phyloP scores from a whole-genome alignment of 2,329 filamentous ascomycete species.

The Penicillium sp. region DNA sequence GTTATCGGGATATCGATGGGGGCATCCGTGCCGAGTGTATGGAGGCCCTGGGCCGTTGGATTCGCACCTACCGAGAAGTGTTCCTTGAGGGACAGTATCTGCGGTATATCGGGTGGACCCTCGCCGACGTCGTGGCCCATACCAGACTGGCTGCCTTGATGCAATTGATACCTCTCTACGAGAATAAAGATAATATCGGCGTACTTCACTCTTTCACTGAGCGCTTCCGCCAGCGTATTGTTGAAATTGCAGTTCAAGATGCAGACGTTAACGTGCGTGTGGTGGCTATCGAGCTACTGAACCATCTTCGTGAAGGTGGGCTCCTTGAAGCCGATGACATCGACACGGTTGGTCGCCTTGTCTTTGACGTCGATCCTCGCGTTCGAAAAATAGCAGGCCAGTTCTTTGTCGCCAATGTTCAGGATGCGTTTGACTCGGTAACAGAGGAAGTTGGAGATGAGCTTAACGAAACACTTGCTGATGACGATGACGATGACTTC shows the following conservation, averaged over 20 bases:
- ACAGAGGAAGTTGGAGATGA: conserved; percentile 79
- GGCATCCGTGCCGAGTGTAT: conserved; percentile 86
- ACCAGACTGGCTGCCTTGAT: conserved; percentile 81
- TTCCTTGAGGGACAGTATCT: conserved; percentile 90
- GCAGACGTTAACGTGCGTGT: conserved; percentile 75
- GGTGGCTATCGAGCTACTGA: conserved; percentile 72
- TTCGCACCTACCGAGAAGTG: conserved; percentile 72
- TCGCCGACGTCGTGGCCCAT: conserved; percentile 71
- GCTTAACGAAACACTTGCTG: conserved; percentile 68
- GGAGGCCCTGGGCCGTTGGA: conserved; percentile 81
- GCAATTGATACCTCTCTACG: conserved; percentile 74
- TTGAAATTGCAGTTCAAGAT: conserved; percentile 89
- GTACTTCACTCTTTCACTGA: conserved; percentile 86
- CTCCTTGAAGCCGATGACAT: conserved; percentile 89
- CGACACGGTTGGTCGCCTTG: conserved; percentile 76
- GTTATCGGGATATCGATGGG: conserved; percentile 89
- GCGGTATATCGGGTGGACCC: conserved; percentile 90
- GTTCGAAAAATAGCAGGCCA: conserved; percentile 82
- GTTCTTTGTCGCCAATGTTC: conserved; percentile 85
- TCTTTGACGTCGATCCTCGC: conserved; percentile 79
- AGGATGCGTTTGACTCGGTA: conserved; percentile 72
- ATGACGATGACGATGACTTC: conserved; percentile 66
- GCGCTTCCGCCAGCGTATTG: conserved; percentile 75
- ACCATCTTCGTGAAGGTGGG: conserved; percentile 73
- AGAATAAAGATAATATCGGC: conserved; percentile 69